Evolutionary conservation across 495 filamentous ascomycete genomes (phyloP).

Genomic region (Choiromyces venosus): DNA sequence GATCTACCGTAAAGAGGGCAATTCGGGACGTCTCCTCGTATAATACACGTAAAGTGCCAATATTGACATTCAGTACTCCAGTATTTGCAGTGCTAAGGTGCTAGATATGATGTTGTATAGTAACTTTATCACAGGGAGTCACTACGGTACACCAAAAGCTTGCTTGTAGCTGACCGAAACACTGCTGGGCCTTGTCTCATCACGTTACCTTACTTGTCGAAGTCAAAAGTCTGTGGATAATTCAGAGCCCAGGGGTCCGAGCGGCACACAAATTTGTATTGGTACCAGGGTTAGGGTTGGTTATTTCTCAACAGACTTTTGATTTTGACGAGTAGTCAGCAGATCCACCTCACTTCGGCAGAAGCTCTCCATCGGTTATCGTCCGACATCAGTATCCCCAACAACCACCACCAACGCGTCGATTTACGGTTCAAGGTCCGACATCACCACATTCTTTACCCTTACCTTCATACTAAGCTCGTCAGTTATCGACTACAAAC

Average conservation of each 20-base stretch:
- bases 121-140: no score
- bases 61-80: no score
- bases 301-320: neutral
- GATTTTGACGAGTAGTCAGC: neutral
- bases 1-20: no score
- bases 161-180: no score
- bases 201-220: no score
- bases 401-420: slow-evolving; percentile 24
- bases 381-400: slow-evolving; percentile 17
- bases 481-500: neutral
- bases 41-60: no score
- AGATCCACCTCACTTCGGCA: slow-evolving; percentile 8
- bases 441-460: slow-evolving; percentile 2
- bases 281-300: neutral
- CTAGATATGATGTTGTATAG: no score
- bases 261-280: neutral
- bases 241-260: neutral
- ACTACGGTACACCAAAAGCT: no score
- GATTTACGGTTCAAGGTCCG: slow-evolving; percentile 2
- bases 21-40: no score
- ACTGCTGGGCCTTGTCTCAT: no score
- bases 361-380: slow-evolving; percentile 24
- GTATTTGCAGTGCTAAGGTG: no score
- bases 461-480: neutral
- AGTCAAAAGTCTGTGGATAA: neutral